Conservation (phyloP, 345 rosid genomes). For the Angophora floribunda region DNA sequence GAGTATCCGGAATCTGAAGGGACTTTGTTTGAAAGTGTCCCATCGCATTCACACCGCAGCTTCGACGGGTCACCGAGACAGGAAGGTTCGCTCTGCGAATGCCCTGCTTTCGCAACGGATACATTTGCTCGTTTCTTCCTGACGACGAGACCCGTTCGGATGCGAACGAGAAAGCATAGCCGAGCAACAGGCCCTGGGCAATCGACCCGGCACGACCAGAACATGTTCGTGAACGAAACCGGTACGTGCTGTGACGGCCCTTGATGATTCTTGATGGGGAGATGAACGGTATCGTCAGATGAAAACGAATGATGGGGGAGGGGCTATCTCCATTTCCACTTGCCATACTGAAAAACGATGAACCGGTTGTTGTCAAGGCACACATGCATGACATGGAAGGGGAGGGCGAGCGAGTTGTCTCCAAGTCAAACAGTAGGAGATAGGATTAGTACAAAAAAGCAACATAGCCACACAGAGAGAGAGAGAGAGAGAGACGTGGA, state of each 20-base stretch:
- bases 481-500: too few species aligned
- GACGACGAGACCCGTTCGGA: not conserved
- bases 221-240: not conserved
- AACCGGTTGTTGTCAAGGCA: not conserved
- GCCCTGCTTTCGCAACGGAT: not conserved
- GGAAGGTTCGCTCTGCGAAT: not conserved
- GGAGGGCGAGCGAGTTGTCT: not conserved
- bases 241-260: not conserved
- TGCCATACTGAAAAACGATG: not conserved
- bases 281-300: not conserved
- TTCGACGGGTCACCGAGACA: too few species aligned
- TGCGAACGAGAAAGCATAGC: not conserved
- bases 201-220: not conserved
- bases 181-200: not conserved
- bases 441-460: not conserved
- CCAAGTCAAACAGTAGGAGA: not conserved
- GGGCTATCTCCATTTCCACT: not conserved
- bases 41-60: not conserved
- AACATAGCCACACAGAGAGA: not conserved
- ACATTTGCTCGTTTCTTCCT: not conserved
- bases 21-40: not conserved
- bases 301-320: not conserved
- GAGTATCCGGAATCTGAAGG: not conserved
- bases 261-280: not conserved
- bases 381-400: not conserved